Evolutionary conservation across 176 grass and related monocot genomes (phyloP).

Genomic region (Saccharum officinarum): DNA sequence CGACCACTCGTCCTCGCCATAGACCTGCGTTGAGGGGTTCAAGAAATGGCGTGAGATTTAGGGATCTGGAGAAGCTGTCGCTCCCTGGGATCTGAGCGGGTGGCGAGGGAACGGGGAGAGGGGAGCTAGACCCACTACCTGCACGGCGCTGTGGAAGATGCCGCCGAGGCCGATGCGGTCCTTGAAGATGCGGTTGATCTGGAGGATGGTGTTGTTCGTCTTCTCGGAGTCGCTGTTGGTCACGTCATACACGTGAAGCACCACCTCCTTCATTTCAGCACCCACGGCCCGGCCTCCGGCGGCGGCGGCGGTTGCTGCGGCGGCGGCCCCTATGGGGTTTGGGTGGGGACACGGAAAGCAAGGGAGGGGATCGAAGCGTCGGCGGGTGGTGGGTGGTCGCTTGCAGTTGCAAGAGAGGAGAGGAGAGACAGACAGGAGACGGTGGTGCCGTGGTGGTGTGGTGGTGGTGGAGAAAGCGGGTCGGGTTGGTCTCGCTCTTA

Average conservation of each 20-base stretch:
- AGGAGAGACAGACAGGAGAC: not conserved
- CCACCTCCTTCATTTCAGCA: slow-evolving; percentile 81
- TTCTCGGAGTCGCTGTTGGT: slow-evolving; percentile 96
- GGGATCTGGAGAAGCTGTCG: slow-evolving; percentile 34
- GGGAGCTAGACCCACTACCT: slow-evolving; percentile 47
- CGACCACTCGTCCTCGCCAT: slow-evolving; percentile 97
- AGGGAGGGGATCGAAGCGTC: slow-evolving; percentile 29
- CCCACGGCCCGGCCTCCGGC: not conserved
- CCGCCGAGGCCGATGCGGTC: slow-evolving; percentile 98
- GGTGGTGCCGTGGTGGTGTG: not conserved
- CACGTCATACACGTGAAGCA: slow-evolving; percentile 97
- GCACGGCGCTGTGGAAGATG: slow-evolving; percentile 99
- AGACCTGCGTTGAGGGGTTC: slow-evolving; percentile 53
- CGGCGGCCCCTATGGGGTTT: not conserved
- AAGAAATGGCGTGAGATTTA: not conserved
- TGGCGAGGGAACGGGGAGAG: not conserved
- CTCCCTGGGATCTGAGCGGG: slow-evolving; percentile 3
- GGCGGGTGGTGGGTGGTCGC: slow-evolving; percentile 22
- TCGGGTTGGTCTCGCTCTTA: no score
- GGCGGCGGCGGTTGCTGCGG: not conserved
- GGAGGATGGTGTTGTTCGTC: slow-evolving; percentile 96
- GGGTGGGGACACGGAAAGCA: slow-evolving; percentile 8
- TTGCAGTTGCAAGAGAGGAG: slow-evolving; percentile 8
- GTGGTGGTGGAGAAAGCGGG: no score
- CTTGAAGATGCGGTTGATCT: slow-evolving; percentile 99